Percentiles rank a stretch among this genome's conserved stretches.
Conservation (phyloP, 306 rosid genomes). For the Ziziphus jujuba region DNA sequence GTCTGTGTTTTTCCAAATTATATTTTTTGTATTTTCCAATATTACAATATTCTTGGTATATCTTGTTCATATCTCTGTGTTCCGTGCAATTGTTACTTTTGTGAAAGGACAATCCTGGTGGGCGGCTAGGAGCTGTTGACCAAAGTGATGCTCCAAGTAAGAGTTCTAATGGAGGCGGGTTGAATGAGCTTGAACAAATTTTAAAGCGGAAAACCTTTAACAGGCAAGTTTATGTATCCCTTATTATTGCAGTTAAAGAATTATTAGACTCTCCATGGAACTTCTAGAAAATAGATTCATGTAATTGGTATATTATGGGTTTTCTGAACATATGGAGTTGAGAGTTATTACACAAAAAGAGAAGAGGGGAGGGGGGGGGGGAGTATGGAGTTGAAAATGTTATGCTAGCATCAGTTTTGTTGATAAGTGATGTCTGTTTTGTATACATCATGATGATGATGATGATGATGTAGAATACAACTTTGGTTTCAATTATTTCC, state of each 20-base stretch:
- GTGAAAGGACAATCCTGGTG: constrained; percentile 40
- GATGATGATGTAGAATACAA: not conserved
- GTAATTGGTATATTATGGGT: too few relatives aligned
- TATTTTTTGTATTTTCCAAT: not conserved
- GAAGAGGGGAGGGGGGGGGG: too few relatives aligned
- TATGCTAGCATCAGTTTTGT: too few relatives aligned
- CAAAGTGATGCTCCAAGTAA: constrained; percentile 36
- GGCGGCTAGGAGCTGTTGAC: constrained; percentile 35
- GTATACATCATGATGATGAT: too few relatives aligned
- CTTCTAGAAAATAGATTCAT: not conserved
- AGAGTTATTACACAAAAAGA: too few relatives aligned
- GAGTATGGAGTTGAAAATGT: too few relatives aligned
- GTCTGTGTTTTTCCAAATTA: not conserved
- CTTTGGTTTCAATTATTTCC: not conserved
- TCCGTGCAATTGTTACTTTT: constrained; percentile 33
- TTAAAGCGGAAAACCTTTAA: constrained; percentile 84
- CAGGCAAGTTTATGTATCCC: constrained; percentile 44
- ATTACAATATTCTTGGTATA: not conserved
- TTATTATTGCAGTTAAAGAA: not conserved
- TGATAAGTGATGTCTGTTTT: not conserved
- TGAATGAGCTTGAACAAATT: constrained; percentile 73
- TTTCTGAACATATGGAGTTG: too few relatives aligned
- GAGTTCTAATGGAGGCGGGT: constrained; percentile 43
- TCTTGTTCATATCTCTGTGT: constrained; percentile 12
- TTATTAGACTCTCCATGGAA: not conserved